Conservation (phyloP, 768 basidiomycete genomes). For the Suillus discolor region DNA sequence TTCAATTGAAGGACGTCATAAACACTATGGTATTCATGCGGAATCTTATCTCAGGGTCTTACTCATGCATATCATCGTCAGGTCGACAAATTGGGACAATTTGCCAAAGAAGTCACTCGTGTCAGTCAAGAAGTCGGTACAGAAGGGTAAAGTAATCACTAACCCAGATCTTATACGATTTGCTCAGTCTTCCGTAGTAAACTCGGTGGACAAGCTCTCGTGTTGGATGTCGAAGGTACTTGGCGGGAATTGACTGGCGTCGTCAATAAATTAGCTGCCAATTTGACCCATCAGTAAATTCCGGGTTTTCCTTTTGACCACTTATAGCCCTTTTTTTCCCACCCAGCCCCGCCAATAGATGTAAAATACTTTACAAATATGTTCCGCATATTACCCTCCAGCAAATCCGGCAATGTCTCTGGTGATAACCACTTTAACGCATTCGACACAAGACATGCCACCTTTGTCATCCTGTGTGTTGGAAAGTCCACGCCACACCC, state of each 20-base stretch:
- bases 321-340: no score
- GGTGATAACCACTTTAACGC: constrained; percentile 25
- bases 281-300: constrained; percentile 38
- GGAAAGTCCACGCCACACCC: constrained; percentile 34
- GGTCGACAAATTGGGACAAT: constrained; percentile 79
- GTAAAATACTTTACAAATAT: no score
- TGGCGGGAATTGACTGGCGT: constrained; percentile 84
- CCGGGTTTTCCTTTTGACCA: no score
- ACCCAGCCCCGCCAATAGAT: no score
- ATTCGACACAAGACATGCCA: constrained; percentile 27
- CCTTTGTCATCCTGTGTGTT: constrained; percentile 34
- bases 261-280: constrained; percentile 80
- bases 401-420: no score
- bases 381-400: no score
- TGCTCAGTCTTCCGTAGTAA: constrained; percentile 42
- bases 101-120: constrained; percentile 90
- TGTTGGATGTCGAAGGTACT: constrained; percentile 88
- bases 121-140: constrained; percentile 85
- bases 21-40: constrained; percentile 56
- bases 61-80: constrained; percentile 18
- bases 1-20: constrained; percentile 78
- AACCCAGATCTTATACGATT: constrained; percentile 37
- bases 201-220: constrained; percentile 85
- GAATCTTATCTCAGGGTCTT: constrained; percentile 3
- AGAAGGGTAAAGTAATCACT: constrained; percentile 53